Percentiles rank a stretch among this genome's conserved stretches.
These are phyloP conservation scores for Daldinia caldariorum DNA, from an alignment of 495 filamentous ascomycete genomes.

Conservation along the genomic window DNA sequence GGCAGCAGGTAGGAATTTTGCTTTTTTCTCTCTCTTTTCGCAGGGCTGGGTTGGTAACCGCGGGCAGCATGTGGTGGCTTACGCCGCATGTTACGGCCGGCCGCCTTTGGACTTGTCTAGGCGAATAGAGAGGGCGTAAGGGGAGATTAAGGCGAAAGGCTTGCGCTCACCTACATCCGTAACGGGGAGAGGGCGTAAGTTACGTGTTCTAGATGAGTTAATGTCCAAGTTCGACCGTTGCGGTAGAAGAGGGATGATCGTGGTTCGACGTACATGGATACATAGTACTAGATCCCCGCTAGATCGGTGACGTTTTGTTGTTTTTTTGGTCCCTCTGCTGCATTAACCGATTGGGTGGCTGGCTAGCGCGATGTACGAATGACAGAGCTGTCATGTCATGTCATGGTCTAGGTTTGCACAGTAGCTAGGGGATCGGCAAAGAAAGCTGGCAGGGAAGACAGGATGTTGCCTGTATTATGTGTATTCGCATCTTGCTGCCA, in stretches of 20 bases:
- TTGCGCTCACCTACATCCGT: slow-evolving; percentile 2
- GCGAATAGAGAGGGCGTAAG: neutral
- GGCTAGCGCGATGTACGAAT: slow-evolving; percentile 9
- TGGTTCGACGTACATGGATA: slow-evolving; percentile 2
- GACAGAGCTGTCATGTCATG: slow-evolving; percentile 23
- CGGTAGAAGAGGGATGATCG: slow-evolving; percentile 11
- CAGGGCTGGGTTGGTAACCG: slow-evolving; percentile 18
- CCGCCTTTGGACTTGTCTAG: slow-evolving; percentile 15
- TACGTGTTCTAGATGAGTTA: slow-evolving; percentile 2
- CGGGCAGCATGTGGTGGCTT: slow-evolving; percentile 23
- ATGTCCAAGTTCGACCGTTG: slow-evolving; percentile 3
- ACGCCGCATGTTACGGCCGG: slow-evolving; percentile 6
- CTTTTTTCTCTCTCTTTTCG: neutral
- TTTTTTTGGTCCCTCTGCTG: neutral
- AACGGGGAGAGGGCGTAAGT: slow-evolving; percentile 2
- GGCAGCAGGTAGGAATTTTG: neutral
- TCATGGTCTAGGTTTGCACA: slow-evolving; percentile 23
- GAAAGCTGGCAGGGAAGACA: slow-evolving; percentile 19
- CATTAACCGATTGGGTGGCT: slow-evolving; percentile 15
- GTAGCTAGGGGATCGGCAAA: slow-evolving; percentile 26
- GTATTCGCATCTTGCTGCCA: neutral
- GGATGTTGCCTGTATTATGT: slow-evolving; percentile 27
- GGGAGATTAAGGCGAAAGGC: slow-evolving; percentile 1
- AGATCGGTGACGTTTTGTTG: slow-evolving; percentile 17
- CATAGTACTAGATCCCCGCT: slow-evolving; percentile 5